Conservation (phyloP, 148 eudicot genomes). For the Pharnaceum exiguum region DNA sequence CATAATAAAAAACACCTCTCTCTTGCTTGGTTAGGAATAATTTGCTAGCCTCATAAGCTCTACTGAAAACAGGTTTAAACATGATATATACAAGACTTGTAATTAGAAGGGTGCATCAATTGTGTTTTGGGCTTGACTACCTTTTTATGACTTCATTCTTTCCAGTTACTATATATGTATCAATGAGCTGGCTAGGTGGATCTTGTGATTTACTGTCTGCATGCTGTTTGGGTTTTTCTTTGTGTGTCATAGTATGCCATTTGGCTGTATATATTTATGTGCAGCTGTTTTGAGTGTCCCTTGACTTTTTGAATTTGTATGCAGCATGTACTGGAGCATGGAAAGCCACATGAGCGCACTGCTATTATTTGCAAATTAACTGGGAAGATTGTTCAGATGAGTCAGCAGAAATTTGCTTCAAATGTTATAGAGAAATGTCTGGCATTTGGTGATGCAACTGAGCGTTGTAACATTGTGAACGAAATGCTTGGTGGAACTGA, state of each 20-base stretch:
- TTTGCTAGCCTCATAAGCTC: too few relatives aligned
- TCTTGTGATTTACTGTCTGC: too few relatives aligned
- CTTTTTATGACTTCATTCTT: too few relatives aligned
- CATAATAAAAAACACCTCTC: neutral
- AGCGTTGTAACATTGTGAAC: slow-evolving; percentile 57
- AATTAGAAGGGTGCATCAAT: too few relatives aligned
- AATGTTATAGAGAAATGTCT: slow-evolving; percentile 86
- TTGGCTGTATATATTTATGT: too few relatives aligned
- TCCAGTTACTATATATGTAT: too few relatives aligned
- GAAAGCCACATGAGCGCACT: slow-evolving; percentile 77
- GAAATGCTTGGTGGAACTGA: slow-evolving; percentile 78
- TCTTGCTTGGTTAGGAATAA: neutral
- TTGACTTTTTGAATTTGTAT: slow-evolving; percentile 2
- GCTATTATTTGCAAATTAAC: slow-evolving; percentile 56
- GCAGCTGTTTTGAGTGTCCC: neutral
- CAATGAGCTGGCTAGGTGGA: too few relatives aligned
- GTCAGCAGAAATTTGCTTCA: slow-evolving; percentile 93
- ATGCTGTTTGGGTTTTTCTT: neutral
- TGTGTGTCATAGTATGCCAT: neutral
- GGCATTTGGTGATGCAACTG: slow-evolving; percentile 67
- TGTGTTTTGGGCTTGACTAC: too few relatives aligned
- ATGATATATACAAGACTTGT: too few relatives aligned
- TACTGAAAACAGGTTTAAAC: too few relatives aligned
- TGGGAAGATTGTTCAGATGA: slow-evolving; percentile 87
- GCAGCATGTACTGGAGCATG: slow-evolving; percentile 91